phyloP scores from a whole-genome alignment of 148 eudicot species.

The Chenopodium berlandieri region DNA sequence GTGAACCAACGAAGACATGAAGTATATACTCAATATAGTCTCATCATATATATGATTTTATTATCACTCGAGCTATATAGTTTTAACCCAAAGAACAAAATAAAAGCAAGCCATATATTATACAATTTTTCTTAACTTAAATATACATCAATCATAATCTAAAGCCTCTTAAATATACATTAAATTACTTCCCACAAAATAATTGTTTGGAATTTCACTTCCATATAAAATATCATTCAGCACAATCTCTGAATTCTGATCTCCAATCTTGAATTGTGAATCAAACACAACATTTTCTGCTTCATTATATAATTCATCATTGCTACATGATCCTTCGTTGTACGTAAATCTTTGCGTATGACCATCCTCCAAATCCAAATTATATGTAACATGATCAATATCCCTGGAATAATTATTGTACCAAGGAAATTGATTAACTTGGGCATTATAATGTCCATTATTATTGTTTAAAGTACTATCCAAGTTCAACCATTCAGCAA shows the following conservation, averaged over 20 bases:
- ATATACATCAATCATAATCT: not conserved
- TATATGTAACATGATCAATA: not conserved
- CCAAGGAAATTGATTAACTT: slow-evolving; percentile 6
- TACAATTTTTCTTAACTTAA: not conserved
- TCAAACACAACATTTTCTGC: slow-evolving; percentile 16
- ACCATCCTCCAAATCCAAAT: slow-evolving; percentile 19
- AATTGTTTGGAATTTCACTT: slow-evolving; percentile 17
- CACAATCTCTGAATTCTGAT: slow-evolving; percentile 20
- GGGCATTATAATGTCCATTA: not conserved
- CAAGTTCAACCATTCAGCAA: slow-evolving; percentile 41
- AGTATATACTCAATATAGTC: too few species aligned
- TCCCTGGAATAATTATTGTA: not conserved
- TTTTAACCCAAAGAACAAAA: not conserved
- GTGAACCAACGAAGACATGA: too few species aligned
- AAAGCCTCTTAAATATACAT: slow-evolving; percentile 20
- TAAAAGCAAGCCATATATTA: not conserved
- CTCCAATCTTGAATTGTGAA: slow-evolving; percentile 28
- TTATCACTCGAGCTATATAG: not conserved
- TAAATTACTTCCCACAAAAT: slow-evolving; percentile 12
- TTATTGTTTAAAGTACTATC: slow-evolving; percentile 9
- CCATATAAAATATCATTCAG: slow-evolving; percentile 26
- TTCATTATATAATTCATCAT: slow-evolving; percentile 11
- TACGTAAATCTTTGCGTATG: slow-evolving; percentile 21
- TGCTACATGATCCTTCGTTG: slow-evolving; percentile 23
- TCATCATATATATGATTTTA: not conserved